phyloP scores from a whole-genome alignment of 176 grass and related monocot species.

The Triticum turgidum region DNA sequence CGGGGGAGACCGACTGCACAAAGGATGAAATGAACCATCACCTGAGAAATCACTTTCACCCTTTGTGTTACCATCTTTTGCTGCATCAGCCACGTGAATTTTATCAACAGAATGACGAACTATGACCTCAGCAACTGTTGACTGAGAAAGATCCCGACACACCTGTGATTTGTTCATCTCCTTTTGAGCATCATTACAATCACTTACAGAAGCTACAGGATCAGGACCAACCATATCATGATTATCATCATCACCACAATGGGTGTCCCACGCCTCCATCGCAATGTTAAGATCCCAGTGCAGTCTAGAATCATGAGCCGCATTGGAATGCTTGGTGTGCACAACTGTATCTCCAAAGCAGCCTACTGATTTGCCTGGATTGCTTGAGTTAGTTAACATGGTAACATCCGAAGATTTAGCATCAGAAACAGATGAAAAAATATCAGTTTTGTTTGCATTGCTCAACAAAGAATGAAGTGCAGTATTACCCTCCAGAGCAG shows the following conservation, averaged over 20 bases:
- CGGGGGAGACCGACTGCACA: neutral
- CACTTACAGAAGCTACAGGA: constrained; percentile 23
- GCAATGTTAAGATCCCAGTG: constrained; percentile 94
- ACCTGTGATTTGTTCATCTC: constrained; percentile 13
- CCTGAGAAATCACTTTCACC: constrained; percentile 28
- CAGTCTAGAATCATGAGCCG: constrained; percentile 58
- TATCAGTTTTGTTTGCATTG: constrained; percentile 24
- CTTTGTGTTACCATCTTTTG: constrained; percentile 24
- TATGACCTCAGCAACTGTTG: neutral
- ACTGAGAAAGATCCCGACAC: constrained; percentile 3
- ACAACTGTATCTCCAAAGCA: constrained; percentile 31
- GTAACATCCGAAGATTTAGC: constrained; percentile 33
- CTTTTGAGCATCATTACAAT: constrained; percentile 34
- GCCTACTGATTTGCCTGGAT: constrained; percentile 20
- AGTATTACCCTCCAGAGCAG: neutral
- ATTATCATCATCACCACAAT: constrained; percentile 37
- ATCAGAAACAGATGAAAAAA: constrained; percentile 30
- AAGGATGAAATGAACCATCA: constrained; percentile 28
- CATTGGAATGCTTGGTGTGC: constrained; percentile 30
- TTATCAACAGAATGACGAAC: constrained; percentile 25
- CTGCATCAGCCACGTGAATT: constrained; percentile 21
- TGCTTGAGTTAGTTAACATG: constrained; percentile 6
- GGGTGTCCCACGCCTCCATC: constrained; percentile 81
- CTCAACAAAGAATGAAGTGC: constrained; percentile 1
- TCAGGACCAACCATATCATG: constrained; percentile 15